Evolutionary conservation across 2,329 filamentous ascomycete species (phyloP).

Genomic region (Fusarium tricinctum): DNA sequence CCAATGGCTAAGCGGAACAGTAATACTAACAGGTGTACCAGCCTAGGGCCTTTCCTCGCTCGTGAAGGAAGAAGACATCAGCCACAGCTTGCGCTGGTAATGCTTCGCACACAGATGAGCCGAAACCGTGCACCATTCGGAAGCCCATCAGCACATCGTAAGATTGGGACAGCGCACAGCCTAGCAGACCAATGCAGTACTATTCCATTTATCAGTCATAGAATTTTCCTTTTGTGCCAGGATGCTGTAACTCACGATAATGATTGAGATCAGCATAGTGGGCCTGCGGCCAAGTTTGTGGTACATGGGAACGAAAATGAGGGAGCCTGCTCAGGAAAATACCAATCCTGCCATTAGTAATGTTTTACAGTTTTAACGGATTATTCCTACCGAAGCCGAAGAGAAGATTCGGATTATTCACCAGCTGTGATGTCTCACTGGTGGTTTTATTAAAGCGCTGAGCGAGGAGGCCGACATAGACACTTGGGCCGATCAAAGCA

Average conservation of each 20-base stretch:
- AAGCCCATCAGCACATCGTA: not conserved
- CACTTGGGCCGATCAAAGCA: not conserved
- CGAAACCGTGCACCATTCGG: not conserved
- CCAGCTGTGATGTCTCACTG: not conserved
- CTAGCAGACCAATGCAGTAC: not conserved
- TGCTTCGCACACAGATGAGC: conserved; percentile 7
- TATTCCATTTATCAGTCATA: not conserved
- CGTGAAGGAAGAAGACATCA: conserved; percentile 1
- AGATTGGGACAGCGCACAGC: not conserved
- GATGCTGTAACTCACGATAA: not conserved
- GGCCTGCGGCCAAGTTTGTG: not conserved
- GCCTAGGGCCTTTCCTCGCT: conserved; percentile 1
- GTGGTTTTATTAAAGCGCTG: not conserved
- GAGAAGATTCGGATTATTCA: conserved; percentile 2
- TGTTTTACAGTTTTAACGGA: not conserved
- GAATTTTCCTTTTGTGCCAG: not conserved
- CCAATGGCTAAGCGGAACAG: not conserved
- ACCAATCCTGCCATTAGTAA: not conserved
- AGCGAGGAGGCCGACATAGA: conserved; percentile 2
- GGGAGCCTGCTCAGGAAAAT: not conserved
- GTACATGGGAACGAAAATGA: conserved; percentile 3
- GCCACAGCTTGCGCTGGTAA: conserved; percentile 5
- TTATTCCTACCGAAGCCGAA: conserved; percentile 1
- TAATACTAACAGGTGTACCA: conserved; percentile 5
- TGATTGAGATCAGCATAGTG: not conserved